A percentile compares a stretch with the other conserved stretches of the same genome.
These are phyloP conservation scores for Globisporangium heterothallicum DNA, from an alignment of 352 stramenopile species.

Conservation along the genomic window DNA sequence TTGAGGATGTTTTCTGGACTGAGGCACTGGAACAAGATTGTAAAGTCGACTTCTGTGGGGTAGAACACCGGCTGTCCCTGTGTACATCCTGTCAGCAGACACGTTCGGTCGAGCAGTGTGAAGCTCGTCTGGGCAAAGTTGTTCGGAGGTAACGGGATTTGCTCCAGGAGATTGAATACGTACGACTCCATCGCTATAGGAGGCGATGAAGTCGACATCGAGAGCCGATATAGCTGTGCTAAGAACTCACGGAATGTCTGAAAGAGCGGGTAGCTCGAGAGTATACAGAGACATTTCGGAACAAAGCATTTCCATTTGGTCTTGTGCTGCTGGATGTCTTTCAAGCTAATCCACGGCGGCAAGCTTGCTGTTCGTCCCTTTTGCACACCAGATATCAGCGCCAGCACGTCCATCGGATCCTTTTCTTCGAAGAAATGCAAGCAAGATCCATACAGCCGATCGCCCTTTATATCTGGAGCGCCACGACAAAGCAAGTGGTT, in stretches of 20 bases:
- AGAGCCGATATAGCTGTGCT: constrained; percentile 41
- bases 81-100: constrained; percentile 27
- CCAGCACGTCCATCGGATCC: constrained; percentile 53
- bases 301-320: constrained; percentile 51
- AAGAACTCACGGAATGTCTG: constrained; percentile 45
- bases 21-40: constrained; percentile 62
- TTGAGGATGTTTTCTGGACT: constrained; percentile 63
- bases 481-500: too few species aligned
- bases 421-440: constrained; percentile 65
- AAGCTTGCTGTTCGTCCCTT: constrained; percentile 38
- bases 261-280: constrained; percentile 53
- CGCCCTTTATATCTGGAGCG: constrained; percentile 45
- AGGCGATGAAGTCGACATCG: constrained; percentile 18
- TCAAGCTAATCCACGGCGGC: constrained; percentile 62
- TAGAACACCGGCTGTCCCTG: constrained; percentile 27
- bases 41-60: constrained; percentile 62
- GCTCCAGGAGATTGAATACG: constrained; percentile 49
- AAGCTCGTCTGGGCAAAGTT: constrained; percentile 30
- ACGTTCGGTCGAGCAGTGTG: constrained; percentile 27
- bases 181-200: constrained; percentile 35
- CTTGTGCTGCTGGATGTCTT: constrained; percentile 59
- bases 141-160: constrained; percentile 31
- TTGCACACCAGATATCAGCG: constrained; percentile 42
- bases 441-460: constrained; percentile 47
- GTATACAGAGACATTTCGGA: constrained; percentile 58